Percentiles rank a stretch among this genome's conserved stretches.
Evolutionary conservation across 2,329 filamentous ascomycete species (phyloP).

Genomic region (Venturia nashicola): DNA sequence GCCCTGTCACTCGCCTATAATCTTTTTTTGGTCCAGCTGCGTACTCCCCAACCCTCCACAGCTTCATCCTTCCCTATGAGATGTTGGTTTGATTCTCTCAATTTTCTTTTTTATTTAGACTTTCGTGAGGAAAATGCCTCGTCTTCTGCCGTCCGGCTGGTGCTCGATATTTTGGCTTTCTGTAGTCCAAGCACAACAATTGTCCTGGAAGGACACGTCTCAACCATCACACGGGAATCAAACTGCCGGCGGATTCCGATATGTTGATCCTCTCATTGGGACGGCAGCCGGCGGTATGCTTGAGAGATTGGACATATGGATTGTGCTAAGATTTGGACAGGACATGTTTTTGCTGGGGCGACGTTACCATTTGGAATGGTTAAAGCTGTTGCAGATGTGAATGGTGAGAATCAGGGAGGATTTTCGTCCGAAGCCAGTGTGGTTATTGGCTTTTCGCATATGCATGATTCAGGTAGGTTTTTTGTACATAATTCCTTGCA

Average conservation of each 20-base stretch:
- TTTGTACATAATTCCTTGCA: conserved; percentile 13
- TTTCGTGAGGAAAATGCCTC: background rate
- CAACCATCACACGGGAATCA: background rate
- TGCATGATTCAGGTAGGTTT: conserved; percentile 34
- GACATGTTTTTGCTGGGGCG: conserved; percentile 35
- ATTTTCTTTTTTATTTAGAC: background rate
- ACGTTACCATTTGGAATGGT: conserved; percentile 36
- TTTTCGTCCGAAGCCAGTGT: conserved; percentile 35
- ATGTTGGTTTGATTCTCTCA: background rate
- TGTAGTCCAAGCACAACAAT: background rate
- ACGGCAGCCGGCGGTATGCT: conserved; percentile 25
- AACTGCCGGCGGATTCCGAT: conserved; percentile 17
- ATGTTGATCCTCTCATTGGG: conserved; percentile 32
- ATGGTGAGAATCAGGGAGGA: conserved; percentile 41
- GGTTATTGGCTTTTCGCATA: conserved; percentile 31
- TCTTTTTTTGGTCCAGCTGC: background rate
- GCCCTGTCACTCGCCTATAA: background rate
- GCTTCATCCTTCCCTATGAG: background rate
- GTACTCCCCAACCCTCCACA: background rate
- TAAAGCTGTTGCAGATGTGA: conserved; percentile 32
- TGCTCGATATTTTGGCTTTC: background rate
- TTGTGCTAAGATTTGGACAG: conserved; percentile 12
- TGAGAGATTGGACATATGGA: background rate
- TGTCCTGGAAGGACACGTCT: background rate
- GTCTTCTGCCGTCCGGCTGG: background rate